Evolutionary conservation across 139 green algal species (phyloP), one percentile per base, ranked within the genome.

Genomic region (Pleodorina starrii): DNA sequence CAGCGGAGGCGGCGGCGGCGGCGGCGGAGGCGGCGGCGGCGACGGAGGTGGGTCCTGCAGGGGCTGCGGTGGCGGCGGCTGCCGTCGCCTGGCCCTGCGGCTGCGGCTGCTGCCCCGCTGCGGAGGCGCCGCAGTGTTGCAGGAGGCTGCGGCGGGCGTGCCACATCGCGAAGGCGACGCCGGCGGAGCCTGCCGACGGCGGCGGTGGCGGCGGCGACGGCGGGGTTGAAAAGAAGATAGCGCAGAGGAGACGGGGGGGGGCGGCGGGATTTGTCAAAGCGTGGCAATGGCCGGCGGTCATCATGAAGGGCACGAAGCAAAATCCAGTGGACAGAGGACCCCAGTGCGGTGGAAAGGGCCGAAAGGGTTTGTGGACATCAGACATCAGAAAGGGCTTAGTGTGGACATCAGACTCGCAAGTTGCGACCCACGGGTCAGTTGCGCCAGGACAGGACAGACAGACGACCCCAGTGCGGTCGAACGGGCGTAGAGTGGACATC

Each of bases 131-230:
- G 44, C 60, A 60, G 84, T 69, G 5, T 0, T 16, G 32, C 36
- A 35, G 9, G 0, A 79, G 54, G 50, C 46, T 48, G 25, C 43
- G 63, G 29, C 43, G 60, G 44, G n/a, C 7, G 42, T 87, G 81
- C 81, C 81, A 87, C 5, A 87, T 68, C 17, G 81, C 81, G 40
- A 50, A 76, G 63, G 60, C 81, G 43, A 87, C 38, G 38, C 87
- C 87, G 32, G 87, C 77, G 23, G 48, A 44, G 40, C 87, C 87
- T 90, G 85, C 54, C 5, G 9, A 66, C 29, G 54, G 54, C 9
- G 7, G 54, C 6, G 54, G 54, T 66, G 5, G 54, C 9, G 54
- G 9, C 9, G 54, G 9, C 36, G 9, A 32, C 17, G 11, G 16
- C 38, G 71, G 38, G 14, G 51, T 14, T 60, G 51, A n/a, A n/a